A percentile compares a stretch with the other conserved stretches of the same genome.
Evolutionary conservation across 192 early-diverging fungal species (phyloP).

Genomic region (Podila clonocystis): DNA sequence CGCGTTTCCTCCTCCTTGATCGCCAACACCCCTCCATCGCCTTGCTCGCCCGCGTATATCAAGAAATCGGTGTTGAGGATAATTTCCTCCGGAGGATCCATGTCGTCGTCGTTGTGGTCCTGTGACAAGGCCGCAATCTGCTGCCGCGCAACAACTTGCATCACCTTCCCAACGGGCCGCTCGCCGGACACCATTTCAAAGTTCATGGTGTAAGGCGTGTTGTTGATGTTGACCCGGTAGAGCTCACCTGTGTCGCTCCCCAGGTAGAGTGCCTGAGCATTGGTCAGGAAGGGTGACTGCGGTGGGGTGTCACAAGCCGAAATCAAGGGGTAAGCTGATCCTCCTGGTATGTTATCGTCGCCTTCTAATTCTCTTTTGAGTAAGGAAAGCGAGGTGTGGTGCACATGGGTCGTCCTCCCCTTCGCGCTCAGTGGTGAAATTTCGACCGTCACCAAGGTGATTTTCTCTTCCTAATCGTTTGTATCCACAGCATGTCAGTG

Average conservation of each 20-base stretch:
- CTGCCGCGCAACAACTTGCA: conserved; percentile 19
- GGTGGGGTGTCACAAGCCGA: conserved; percentile 37
- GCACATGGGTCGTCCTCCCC: conserved; percentile 6
- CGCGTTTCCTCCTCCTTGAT: conserved; percentile 36
- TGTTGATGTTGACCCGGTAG: conserved; percentile 33
- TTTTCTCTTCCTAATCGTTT: conserved; percentile 34
- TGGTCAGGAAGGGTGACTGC: conserved; percentile 1
- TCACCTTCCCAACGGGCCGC: conserved; percentile 16
- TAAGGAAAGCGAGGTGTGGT: conserved; percentile 16
- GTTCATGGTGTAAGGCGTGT: conserved; percentile 17
- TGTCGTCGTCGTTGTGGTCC: not conserved
- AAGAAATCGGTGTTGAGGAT: conserved; percentile 33
- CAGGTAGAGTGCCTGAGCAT: conserved; percentile 36
- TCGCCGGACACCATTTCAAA: conserved; percentile 38
- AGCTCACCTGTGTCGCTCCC: conserved; percentile 42
- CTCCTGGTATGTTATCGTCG: too few relatives aligned
- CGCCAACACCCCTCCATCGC: conserved; percentile 23
- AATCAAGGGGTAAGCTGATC: conserved; percentile 17
- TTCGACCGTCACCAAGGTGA: conserved; percentile 26
- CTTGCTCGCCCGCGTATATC: conserved; percentile 35
- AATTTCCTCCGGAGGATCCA: not conserved
- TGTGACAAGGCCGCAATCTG: conserved; percentile 3
- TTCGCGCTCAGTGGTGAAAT: not conserved
- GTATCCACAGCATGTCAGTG: not conserved
- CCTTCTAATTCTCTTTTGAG: conserved; percentile 13